A percentile compares a stretch with the other conserved stretches of the same genome.
phyloP scores from a whole-genome alignment of 2,329 filamentous ascomycete genomes.

The Aspergillus brasiliensis region DNA sequence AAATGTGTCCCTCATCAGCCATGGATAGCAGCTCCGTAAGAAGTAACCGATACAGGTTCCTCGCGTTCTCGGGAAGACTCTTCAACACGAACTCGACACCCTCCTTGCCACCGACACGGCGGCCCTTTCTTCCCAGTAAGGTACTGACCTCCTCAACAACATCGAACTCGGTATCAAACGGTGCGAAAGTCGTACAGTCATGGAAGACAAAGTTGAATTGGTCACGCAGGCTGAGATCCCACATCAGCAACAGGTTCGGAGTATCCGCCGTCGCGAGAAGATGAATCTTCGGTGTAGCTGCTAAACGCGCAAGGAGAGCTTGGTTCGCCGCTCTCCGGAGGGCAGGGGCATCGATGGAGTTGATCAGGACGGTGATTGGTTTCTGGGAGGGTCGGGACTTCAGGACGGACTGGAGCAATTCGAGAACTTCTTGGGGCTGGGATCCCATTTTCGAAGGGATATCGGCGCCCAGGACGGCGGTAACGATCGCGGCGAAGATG shows the following conservation, averaged over 20 bases:
- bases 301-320: conserved; percentile 72
- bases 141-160: conserved; percentile 89
- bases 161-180: conserved; percentile 74
- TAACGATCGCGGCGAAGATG: conserved; percentile 62
- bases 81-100: conserved; percentile 89
- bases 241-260: conserved; percentile 82
- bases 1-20: conserved; percentile 55
- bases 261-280: conserved; percentile 83
- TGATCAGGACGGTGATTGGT: conserved; percentile 70
- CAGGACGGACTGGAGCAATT: conserved; percentile 65
- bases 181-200: conserved; percentile 86
- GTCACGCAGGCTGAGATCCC: conserved; percentile 83
- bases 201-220: conserved; percentile 88
- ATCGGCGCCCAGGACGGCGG: conserved; percentile 56
- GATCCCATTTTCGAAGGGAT: conserved; percentile 57
- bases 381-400: conserved; percentile 45
- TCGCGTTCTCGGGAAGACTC: conserved; percentile 88
- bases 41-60: conserved; percentile 80
- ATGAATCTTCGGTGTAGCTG: conserved; percentile 70
- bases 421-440: conserved; percentile 69
- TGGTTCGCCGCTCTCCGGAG: conserved; percentile 73
- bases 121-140: conserved; percentile 76
- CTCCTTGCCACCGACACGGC: conserved; percentile 82
- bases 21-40: conserved; percentile 79
- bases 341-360: conserved; percentile 80